Evolutionary conservation across 441 rosid species (phyloP).

Genomic region (Bocquillonia castaneifolia): DNA sequence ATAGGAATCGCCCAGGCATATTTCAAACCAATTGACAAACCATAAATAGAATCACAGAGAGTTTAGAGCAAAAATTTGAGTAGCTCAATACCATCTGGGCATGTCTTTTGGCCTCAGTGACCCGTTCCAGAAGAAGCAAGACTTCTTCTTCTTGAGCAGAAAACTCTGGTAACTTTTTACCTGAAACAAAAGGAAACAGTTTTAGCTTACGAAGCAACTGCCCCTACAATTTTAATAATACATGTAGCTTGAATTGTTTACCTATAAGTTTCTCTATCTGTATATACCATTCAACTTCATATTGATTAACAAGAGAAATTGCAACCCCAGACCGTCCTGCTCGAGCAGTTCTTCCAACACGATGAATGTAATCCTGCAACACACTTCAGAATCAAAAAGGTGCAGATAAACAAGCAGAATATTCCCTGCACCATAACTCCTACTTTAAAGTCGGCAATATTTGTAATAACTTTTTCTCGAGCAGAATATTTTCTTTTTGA

Average conservation of each 20-base stretch:
- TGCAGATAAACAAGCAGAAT: background rate
- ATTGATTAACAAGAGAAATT: slow-evolving; percentile 84
- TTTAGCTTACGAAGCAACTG: background rate
- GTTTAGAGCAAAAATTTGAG: background rate
- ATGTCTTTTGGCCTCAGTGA: slow-evolving; percentile 68
- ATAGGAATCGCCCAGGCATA: background rate
- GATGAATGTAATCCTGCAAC: slow-evolving; percentile 81
- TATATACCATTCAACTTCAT: slow-evolving; percentile 89
- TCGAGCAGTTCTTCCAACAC: slow-evolving; percentile 99
- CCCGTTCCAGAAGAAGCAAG: slow-evolving; percentile 62
- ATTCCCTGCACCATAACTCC: background rate
- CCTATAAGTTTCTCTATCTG: slow-evolving; percentile 90
- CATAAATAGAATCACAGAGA: background rate
- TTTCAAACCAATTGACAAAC: background rate
- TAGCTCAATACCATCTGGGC: slow-evolving; percentile 46
- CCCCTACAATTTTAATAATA: background rate
- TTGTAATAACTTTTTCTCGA: background rate
- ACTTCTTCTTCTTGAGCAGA: slow-evolving; percentile 82
- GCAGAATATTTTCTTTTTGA: background rate
- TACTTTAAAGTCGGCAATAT: background rate
- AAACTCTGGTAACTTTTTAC: slow-evolving; percentile 61
- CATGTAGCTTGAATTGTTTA: slow-evolving; percentile 22
- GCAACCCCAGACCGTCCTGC: slow-evolving; percentile 96
- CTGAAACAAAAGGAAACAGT: slow-evolving; percentile 31
- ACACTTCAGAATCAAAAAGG: slow-evolving; percentile 13